Conservation (phyloP, 2,329 filamentous ascomycete species). For the Plectosphaerella sp. region DNA sequence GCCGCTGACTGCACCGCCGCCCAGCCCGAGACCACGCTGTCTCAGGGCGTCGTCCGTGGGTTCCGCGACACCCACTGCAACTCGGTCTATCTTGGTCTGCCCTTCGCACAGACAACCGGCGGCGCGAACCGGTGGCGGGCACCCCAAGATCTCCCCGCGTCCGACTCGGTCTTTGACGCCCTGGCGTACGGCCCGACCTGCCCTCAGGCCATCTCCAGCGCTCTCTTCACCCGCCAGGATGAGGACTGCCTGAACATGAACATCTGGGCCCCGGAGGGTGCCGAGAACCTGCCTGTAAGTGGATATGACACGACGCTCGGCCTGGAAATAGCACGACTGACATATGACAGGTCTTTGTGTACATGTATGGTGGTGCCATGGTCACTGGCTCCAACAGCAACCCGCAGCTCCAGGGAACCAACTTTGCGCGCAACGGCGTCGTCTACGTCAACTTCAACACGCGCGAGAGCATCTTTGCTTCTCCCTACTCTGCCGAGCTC, state of each 20-base stretch:
- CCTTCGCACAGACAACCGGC: constrained; percentile 32
- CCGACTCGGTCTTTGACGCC: constrained; percentile 15
- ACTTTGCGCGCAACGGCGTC: constrained; percentile 30
- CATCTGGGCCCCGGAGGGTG: constrained; percentile 25
- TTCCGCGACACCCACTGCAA: constrained; percentile 27
- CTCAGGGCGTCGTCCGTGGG: constrained; percentile 27
- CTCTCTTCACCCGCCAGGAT: constrained; percentile 16
- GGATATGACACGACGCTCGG: not conserved
- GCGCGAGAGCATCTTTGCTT: constrained; percentile 37
- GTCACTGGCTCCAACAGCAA: constrained; percentile 36
- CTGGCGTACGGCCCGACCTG: constrained; percentile 20
- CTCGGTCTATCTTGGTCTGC: constrained; percentile 31
- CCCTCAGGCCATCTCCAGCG: constrained; percentile 17
- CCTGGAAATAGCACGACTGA: not conserved
- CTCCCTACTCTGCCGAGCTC: constrained; percentile 34
- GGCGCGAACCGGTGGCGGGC: constrained; percentile 29
- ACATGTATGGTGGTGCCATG: constrained; percentile 40
- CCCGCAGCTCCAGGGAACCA: constrained; percentile 27
- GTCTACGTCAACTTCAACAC: constrained; percentile 34
- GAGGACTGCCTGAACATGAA: constrained; percentile 40
- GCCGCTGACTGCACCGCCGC: constrained; percentile 1
- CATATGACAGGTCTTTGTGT: constrained; percentile 29
- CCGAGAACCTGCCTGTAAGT: constrained; percentile 21
- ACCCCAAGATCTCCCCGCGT: constrained; percentile 18
- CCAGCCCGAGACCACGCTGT: constrained; percentile 10